Evolutionary conservation across 257 asterid genomes (phyloP).

Genomic region (Parsonsia alboflavescens): DNA sequence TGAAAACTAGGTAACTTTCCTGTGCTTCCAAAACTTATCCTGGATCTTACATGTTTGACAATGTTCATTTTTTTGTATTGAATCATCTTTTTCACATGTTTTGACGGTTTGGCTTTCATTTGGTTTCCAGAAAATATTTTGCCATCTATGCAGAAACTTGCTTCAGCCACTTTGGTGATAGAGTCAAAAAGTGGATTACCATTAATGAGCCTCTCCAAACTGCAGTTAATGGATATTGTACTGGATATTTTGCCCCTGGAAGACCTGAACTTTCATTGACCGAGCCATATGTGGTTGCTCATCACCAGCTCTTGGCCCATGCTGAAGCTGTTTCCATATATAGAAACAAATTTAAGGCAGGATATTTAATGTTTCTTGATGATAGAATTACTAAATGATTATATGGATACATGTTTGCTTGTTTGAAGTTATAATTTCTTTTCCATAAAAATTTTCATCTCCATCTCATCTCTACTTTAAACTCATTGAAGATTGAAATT

Average conservation of each 20-base stretch:
- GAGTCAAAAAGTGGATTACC: constrained; percentile 56
- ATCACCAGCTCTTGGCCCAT: constrained; percentile 15
- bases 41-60: background rate
- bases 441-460: background rate
- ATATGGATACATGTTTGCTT: background rate
- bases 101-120: constrained; percentile 1
- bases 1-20: background rate
- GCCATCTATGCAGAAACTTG: constrained; percentile 53
- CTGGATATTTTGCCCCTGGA: constrained; percentile 51
- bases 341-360: background rate
- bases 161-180: constrained; percentile 47
- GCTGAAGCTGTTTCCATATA: constrained; percentile 8
- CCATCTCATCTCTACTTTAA: background rate
- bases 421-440: background rate
- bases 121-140: constrained; percentile 41
- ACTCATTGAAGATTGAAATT: background rate
- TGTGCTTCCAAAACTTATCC: background rate
- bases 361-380: background rate
- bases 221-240: constrained; percentile 46
- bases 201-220: constrained; percentile 56
- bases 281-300: constrained; percentile 45
- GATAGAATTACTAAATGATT: background rate
- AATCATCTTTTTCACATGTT: background rate
- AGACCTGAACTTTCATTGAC: constrained; percentile 28
- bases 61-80: background rate